Base-by-base conservation (phyloP, 2,329 filamentous ascomycete genomes). In the Paraconiothyrium sp. region DNA sequence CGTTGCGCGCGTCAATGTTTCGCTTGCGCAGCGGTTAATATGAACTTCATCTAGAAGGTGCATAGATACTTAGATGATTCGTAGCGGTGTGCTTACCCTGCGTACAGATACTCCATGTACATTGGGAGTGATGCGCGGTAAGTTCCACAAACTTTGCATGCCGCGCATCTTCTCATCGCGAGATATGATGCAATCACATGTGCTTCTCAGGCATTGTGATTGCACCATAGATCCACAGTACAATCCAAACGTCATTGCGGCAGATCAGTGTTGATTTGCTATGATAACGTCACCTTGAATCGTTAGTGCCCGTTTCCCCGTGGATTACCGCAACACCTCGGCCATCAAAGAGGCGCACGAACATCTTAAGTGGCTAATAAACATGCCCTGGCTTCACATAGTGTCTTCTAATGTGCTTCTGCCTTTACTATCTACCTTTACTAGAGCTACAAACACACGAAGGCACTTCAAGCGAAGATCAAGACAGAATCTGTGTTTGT, bases 21-120 rank as follows among this genome's bases (percentile, higher is more conserved):
- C 52, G 52, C 41, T 34, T 47, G 54, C 16, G 20, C 54, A 56
- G 24, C 54, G 54, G 54, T 14, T 56, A 56, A 48, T 56, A 37
- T 47, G 3, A 30, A 11, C 7, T 37, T 56, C 43, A 47, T 47
- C 30, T 47, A 48, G 22, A 47, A 55, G 52, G 16, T 56, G 30
- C 43, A 4, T 54, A 35, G 51, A 27, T 47, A 35, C 51, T 44
- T 22, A 2, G 11, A 20, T 20, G 20, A 20, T 20, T 20, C 20
- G 20, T 20, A 20, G 20, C 20, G 20, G 20, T 20, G 20, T 20
- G 20, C 20, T 20, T 20, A 20, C 20, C 20, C 20, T 20, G 20
- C 20, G 20, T 20, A 20, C 20, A 20, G 20, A 20, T 20, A 20
- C 20, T 20, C 22, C 30, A 48, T 16, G 41, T 22, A 44, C 41